Percentiles rank a stretch among this genome's conserved stretches.
These are phyloP conservation scores for Chamaecyparis obtusa DNA, from an alignment of 75 land plant genomes.

Conservation along the genomic window DNA sequence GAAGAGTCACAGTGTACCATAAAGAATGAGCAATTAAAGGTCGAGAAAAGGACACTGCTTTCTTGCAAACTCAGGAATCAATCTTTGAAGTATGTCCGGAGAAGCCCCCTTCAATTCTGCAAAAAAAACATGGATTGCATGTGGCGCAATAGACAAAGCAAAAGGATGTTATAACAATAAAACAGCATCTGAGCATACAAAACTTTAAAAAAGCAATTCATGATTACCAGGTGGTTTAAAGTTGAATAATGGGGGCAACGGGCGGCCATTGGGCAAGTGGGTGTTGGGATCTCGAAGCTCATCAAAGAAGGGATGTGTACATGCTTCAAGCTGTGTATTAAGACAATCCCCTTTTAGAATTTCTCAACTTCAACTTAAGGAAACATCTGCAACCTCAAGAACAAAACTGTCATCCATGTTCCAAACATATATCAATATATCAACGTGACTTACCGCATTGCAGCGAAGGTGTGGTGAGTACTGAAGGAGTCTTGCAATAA, in stretches of 20 bases:
- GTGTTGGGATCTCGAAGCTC: conserved; percentile 74
- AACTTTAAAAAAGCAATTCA: conserved; percentile 5
- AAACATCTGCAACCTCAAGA: conserved; percentile 1
- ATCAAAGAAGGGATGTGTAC: conserved; percentile 82
- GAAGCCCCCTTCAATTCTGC: conserved; percentile 52
- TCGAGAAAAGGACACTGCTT: conserved; percentile 28
- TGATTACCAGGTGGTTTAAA: conserved; percentile 57
- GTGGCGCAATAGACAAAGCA: not conserved
- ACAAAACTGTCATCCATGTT: not conserved
- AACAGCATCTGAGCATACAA: not conserved
- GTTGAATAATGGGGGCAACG: conserved; percentile 71
- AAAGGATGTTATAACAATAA: not conserved
- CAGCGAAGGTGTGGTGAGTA: conserved; percentile 62
- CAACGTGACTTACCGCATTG: conserved; percentile 52
- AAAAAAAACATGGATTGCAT: not conserved
- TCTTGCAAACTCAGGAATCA: conserved; percentile 76
- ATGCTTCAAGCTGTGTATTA: conserved; percentile 66
- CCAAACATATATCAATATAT: not conserved
- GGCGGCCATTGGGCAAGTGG: conserved; percentile 71
- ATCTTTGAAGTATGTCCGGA: conserved; percentile 61
- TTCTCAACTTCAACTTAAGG: not conserved
- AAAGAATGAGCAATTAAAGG: conserved; percentile 6
- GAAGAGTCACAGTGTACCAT: not conserved
- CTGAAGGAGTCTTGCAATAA: conserved; percentile 63
- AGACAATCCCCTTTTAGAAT: conserved; percentile 4